Conservation (phyloP, 2,329 filamentous ascomycete genomes). For the Arthrocladium fulminans region DNA sequence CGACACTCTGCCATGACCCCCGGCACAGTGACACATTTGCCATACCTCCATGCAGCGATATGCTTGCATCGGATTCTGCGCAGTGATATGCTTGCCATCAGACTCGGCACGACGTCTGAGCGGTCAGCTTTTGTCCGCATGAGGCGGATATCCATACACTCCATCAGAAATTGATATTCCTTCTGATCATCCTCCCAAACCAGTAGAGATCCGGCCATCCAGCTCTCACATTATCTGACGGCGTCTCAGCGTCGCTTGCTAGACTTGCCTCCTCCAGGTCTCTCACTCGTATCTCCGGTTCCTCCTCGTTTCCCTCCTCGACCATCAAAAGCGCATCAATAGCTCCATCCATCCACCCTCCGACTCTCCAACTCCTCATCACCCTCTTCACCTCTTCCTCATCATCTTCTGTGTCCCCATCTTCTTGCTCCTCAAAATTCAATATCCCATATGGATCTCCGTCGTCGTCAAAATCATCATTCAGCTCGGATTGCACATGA, state of each 20-base stretch:
- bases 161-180: not conserved
- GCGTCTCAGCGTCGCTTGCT: not conserved
- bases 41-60: no score
- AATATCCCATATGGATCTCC: slow-evolving; percentile 19
- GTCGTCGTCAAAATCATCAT: slow-evolving; percentile 16
- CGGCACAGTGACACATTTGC: no score
- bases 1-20: no score
- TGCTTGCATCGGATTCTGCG: no score
- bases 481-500: slow-evolving; percentile 14
- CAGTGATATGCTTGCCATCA: no score
- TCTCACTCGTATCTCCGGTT: not conserved
- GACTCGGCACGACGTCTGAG: no score
- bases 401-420: slow-evolving; percentile 24
- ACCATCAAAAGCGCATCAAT: slow-evolving; percentile 35
- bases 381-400: slow-evolving; percentile 32
- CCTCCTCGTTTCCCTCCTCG: slow-evolving; percentile 12
- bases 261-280: slow-evolving; percentile 5
- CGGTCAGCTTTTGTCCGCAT: no score
- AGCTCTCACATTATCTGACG: not conserved
- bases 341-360: slow-evolving; percentile 48
- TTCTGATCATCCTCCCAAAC: not conserved
- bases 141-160: no score
- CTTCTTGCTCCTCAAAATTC: slow-evolving; percentile 25
- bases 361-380: slow-evolving; percentile 47
- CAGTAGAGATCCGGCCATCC: not conserved